Percentiles rank a stretch among this genome's conserved stretches.
These are phyloP conservation scores for Venturia effusa DNA, from an alignment of 2,329 filamentous ascomycete genomes.

Conservation along the genomic window DNA sequence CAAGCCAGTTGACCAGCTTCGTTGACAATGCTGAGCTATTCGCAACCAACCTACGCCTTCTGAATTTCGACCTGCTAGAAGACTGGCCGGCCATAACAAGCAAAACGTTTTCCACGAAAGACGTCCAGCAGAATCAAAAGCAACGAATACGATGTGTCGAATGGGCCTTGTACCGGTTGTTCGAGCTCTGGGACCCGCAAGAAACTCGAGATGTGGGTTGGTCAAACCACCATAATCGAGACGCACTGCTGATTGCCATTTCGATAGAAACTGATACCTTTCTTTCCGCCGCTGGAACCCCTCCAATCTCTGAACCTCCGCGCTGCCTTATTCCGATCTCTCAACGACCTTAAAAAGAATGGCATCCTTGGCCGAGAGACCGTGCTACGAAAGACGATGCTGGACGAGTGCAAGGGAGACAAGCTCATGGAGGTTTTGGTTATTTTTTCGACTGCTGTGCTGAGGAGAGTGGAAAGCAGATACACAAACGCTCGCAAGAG, in stretches of 20 bases:
- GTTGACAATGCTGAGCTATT: constrained; percentile 52
- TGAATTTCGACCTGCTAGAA: constrained; percentile 62
- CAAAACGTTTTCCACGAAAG: constrained; percentile 57
- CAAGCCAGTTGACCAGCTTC: constrained; percentile 16
- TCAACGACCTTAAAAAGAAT: constrained; percentile 82
- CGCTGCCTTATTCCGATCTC: constrained; percentile 65
- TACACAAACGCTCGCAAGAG: constrained; percentile 22
- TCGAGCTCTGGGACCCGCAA: constrained; percentile 69
- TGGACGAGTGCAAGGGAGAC: constrained; percentile 92
- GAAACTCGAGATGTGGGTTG: constrained; percentile 58
- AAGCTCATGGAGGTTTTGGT: constrained; percentile 79
- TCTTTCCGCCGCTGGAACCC: constrained; percentile 84
- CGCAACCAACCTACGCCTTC: constrained; percentile 69
- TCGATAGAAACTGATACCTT: constrained; percentile 71
- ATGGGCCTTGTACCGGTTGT: constrained; percentile 84
- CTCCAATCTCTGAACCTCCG: constrained; percentile 86
- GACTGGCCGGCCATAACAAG: constrained; percentile 73
- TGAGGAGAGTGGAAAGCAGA: constrained; percentile 55
- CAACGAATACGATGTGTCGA: constrained; percentile 73
- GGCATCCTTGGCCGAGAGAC: constrained; percentile 70
- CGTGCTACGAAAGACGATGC: constrained; percentile 82
- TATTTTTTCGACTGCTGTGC: constrained; percentile 70
- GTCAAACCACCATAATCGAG: constrained; percentile 6
- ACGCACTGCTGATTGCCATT: constrained; percentile 1
- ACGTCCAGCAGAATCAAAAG: constrained; percentile 64